Conservation (phyloP, 176 grass and related monocot genomes). For the Melocanna baccifera region DNA sequence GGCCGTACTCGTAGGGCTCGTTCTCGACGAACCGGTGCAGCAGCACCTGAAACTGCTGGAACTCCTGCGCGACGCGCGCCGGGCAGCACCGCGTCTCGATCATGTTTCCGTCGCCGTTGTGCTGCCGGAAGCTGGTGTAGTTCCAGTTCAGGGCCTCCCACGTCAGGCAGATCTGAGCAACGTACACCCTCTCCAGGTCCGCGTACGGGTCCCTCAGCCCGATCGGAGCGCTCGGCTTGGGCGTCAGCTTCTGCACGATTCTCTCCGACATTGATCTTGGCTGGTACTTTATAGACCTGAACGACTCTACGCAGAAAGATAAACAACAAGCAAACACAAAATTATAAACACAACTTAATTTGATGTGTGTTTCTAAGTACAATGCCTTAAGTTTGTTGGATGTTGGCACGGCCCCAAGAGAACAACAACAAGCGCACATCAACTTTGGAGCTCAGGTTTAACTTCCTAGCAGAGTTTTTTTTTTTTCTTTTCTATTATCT, state of each 20-base stretch:
- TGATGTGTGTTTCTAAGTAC: not conserved
- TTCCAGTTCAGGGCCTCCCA: slow-evolving; percentile 98
- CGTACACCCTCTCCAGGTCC: slow-evolving; percentile 81
- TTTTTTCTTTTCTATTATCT: no score
- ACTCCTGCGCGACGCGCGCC: slow-evolving; percentile 74
- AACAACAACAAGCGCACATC: no score
- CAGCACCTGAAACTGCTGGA: slow-evolving; percentile 93
- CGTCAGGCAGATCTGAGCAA: slow-evolving; percentile 80
- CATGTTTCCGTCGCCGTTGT: slow-evolving; percentile 28
- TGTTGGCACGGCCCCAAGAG: no score
- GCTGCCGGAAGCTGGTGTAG: slow-evolving; percentile 53
- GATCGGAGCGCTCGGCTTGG: slow-evolving; percentile 37
- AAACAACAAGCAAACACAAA: not conserved
- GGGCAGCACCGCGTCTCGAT: slow-evolving; percentile 55
- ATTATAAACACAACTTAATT: not conserved
- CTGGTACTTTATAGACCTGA: slow-evolving; percentile 70
- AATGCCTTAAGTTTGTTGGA: not conserved
- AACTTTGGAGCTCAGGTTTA: no score
- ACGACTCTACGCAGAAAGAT: slow-evolving; percentile 54
- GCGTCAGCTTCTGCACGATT: slow-evolving; percentile 65
- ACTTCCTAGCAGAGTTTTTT: no score
- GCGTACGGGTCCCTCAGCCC: slow-evolving; percentile 55
- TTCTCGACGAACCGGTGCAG: slow-evolving; percentile 90
- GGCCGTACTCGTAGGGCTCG: slow-evolving; percentile 72
- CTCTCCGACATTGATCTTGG: slow-evolving; percentile 66